Percentiles rank a stretch among this genome's conserved stretches.
phyloP scores from a whole-genome alignment of 768 basidiomycete species.

The Lentinus brumalis region DNA sequence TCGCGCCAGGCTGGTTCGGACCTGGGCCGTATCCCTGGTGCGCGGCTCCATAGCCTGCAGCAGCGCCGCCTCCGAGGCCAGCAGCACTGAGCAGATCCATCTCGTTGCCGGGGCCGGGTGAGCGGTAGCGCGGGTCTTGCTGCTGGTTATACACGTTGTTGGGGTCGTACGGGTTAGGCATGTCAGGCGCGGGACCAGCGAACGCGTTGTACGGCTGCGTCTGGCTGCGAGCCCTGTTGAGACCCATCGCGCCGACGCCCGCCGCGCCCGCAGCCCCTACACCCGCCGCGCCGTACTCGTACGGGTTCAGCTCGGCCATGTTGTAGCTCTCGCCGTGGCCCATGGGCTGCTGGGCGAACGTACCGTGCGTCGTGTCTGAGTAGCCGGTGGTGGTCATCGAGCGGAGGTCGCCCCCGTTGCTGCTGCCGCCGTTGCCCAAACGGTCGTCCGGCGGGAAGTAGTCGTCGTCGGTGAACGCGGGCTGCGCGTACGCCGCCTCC shows the following conservation, averaged over 20 bases:
- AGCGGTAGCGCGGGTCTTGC: constrained; percentile 5
- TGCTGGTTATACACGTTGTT: constrained; percentile 1
- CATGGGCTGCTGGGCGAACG: constrained; percentile 45
- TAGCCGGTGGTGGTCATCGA: constrained; percentile 37
- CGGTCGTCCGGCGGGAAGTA: constrained; percentile 31
- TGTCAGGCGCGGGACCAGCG: constrained; percentile 31
- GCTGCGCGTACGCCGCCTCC: constrained; percentile 52
- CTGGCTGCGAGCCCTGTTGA: constrained; percentile 34
- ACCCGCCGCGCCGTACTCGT: constrained; percentile 34
- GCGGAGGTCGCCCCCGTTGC: constrained; percentile 5
- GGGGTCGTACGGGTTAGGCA: constrained; percentile 24
- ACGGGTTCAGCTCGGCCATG: constrained; percentile 49
- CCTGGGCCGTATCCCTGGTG: constrained; percentile 2
- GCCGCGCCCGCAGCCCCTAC: constrained; percentile 35
- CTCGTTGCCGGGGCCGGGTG: constrained; percentile 4
- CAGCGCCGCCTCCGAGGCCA: constrained; percentile 19
- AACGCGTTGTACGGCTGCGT: constrained; percentile 43
- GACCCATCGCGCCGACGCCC: constrained; percentile 39
- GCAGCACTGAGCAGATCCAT: constrained; percentile 28
- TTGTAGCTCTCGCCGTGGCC: constrained; percentile 46
- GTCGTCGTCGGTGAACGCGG: constrained; percentile 57
- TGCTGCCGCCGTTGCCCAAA: not conserved
- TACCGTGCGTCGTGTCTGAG: constrained; percentile 59
- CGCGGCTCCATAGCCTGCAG: constrained; percentile 10
- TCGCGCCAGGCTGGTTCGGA: not conserved